These are phyloP conservation scores for Aquilaria yunnanensis DNA, from an alignment of 345 rosid species.

Conservation along the genomic window DNA sequence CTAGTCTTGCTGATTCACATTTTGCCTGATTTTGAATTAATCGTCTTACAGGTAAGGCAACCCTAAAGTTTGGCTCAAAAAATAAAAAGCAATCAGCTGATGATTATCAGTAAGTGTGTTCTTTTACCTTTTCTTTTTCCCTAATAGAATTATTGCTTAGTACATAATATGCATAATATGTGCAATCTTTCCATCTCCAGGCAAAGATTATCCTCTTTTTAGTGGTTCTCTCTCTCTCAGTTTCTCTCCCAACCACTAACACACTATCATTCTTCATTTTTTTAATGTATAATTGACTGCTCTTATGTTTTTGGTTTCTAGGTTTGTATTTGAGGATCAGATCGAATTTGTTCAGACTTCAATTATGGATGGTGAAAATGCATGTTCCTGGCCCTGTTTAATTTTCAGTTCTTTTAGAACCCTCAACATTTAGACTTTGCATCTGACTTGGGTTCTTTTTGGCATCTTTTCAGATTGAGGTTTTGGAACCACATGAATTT, in stretches of 20 bases:
- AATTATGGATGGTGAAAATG: slow-evolving; percentile 84
- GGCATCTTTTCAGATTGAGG: slow-evolving; percentile 42
- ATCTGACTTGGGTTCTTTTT: not conserved
- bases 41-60: slow-evolving; percentile 68
- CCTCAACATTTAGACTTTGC: not conserved
- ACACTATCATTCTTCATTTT: not conserved
- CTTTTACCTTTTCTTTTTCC: not conserved
- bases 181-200: not conserved
- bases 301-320: slow-evolving; percentile 51
- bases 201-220: not conserved
- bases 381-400: slow-evolving; percentile 22
- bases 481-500: slow-evolving; percentile 29
- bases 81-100: slow-evolving; percentile 58
- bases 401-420: not conserved
- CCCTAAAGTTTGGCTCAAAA: slow-evolving; percentile 76
- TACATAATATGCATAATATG: not conserved
- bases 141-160: not conserved
- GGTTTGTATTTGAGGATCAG: slow-evolving; percentile 95
- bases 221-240: slow-evolving; percentile 8
- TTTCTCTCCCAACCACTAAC: not conserved
- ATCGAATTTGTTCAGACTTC: slow-evolving; percentile 82
- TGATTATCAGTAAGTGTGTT: slow-evolving; percentile 64
- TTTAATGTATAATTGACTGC: not conserved
- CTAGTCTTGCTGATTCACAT: slow-evolving; percentile 5
- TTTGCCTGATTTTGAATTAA: slow-evolving; percentile 10